Evolutionary conservation across 208 protist species (phyloP).

Genomic region (Vickermania spadyakhi): DNA sequence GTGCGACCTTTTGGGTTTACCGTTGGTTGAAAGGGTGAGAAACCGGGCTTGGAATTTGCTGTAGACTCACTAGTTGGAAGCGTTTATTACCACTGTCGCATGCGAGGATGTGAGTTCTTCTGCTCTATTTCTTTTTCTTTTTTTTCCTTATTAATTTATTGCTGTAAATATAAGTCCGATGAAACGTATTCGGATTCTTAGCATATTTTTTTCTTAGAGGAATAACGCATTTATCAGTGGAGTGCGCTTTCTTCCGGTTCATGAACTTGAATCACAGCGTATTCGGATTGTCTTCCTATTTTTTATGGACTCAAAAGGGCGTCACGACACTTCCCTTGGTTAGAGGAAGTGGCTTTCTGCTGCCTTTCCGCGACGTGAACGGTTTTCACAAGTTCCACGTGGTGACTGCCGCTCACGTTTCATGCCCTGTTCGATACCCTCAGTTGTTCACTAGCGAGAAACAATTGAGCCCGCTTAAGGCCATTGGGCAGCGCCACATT

Average conservation of each 20-base stretch:
- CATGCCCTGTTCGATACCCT: conserved; percentile 58
- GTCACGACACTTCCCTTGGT: conserved; percentile 72
- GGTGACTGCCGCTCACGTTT: conserved; percentile 74
- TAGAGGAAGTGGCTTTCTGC: conserved; percentile 75
- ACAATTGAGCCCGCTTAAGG: conserved; percentile 50
- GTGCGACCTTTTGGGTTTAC: too few species aligned
- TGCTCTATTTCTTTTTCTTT: conserved; percentile 7
- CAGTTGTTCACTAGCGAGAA: conserved; percentile 35
- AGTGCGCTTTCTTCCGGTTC: too few species aligned
- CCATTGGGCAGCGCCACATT: conserved; percentile 83
- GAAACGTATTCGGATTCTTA: too few species aligned
- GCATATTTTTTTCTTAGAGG: too few species aligned
- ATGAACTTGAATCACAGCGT: too few species aligned
- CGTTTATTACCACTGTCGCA: too few species aligned
- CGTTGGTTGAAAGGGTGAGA: too few species aligned
- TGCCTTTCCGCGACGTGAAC: conserved; percentile 49
- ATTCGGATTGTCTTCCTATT: conserved; percentile 78
- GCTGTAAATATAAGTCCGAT: conserved; percentile 6
- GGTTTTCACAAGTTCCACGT: conserved; percentile 78
- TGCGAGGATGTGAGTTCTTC: too few species aligned
- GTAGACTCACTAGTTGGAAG: too few species aligned
- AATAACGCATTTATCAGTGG: too few species aligned
- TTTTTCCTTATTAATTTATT: conserved; percentile 12
- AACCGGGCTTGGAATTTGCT: too few species aligned
- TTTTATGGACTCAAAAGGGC: conserved; percentile 85